phyloP scores from a whole-genome alignment of 345 rosid genomes.

The Raphanus sativus region DNA sequence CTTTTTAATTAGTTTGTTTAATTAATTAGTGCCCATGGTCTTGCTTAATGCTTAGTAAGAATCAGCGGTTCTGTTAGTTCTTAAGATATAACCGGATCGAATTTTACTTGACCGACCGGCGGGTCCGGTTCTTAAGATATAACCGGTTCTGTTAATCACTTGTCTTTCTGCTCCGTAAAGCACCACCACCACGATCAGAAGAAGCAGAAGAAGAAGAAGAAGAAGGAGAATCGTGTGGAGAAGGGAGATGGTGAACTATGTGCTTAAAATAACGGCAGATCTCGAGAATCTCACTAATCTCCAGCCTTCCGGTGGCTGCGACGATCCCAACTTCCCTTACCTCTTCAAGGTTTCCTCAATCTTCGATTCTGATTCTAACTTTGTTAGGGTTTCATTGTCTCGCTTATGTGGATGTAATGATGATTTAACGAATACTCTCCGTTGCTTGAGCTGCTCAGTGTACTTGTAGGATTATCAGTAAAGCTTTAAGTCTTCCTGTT shows the following conservation, averaged over 20 bases:
- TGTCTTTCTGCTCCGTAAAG: not conserved
- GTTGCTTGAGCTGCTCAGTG: not conserved
- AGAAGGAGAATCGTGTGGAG: not conserved
- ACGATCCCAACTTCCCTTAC: constrained; percentile 71
- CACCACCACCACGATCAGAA: not conserved
- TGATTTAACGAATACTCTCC: not conserved
- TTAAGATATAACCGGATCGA: not conserved
- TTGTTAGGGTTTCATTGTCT: not conserved
- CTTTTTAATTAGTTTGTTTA: not conserved
- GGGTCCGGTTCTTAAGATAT: not conserved
- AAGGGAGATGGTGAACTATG: constrained; percentile 69
- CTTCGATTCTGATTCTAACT: constrained; percentile 10
- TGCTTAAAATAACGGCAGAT: constrained; percentile 74
- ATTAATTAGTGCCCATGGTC: no score
- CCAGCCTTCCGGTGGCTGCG: constrained; percentile 82
- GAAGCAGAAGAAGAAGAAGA: not conserved
- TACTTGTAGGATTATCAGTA: not conserved
- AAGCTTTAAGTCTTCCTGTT: not conserved
- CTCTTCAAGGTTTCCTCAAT: constrained; percentile 65
- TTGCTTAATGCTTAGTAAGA: no score
- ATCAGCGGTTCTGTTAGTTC: not conserved
- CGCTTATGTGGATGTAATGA: not conserved
- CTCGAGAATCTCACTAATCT: constrained; percentile 79
- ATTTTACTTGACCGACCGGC: not conserved
- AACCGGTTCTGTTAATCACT: no score